phyloP scores from a whole-genome alignment of 2,329 filamentous ascomycete genomes.

The Microdochium nivale region DNA sequence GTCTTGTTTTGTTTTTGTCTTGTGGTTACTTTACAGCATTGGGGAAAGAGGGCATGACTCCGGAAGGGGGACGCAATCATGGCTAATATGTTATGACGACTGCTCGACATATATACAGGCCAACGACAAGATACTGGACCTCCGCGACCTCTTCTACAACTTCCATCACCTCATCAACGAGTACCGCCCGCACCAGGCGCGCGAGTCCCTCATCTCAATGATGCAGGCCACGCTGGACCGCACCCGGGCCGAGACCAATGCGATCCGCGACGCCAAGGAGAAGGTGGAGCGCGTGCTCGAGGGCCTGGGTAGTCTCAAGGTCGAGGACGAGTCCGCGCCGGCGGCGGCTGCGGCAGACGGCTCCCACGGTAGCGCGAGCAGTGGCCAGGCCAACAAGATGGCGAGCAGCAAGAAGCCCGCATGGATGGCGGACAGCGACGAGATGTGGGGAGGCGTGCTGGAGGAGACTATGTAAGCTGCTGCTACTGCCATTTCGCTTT shows the following conservation, averaged over 20 bases:
- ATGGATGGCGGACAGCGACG: slow-evolving; percentile 7
- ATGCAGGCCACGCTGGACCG: slow-evolving; percentile 78
- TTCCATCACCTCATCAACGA: slow-evolving; percentile 91
- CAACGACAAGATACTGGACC: slow-evolving; percentile 64
- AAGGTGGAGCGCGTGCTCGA: slow-evolving; percentile 67
- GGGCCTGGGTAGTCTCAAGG: slow-evolving; percentile 50
- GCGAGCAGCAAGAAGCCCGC: slow-evolving; percentile 12
- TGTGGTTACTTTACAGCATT: slow-evolving; percentile 11
- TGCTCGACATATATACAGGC: slow-evolving; percentile 30
- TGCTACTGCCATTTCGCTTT: neutral
- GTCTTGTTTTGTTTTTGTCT: neutral
- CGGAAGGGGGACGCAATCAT: no score
- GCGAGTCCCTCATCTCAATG: slow-evolving; percentile 77
- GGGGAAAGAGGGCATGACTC: neutral
- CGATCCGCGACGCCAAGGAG: slow-evolving; percentile 57
- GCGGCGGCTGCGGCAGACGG: no score
- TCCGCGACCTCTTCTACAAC: slow-evolving; percentile 80
- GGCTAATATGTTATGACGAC: no score
- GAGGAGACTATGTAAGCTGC: neutral
- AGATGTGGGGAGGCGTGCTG: neutral
- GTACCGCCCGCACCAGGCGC: slow-evolving; percentile 85
- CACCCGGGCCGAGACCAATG: slow-evolving; percentile 64
- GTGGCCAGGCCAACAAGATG: slow-evolving; percentile 5
- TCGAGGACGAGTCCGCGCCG: slow-evolving; percentile 14
- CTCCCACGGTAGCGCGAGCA: neutral